Percentiles rank a stretch among this genome's conserved stretches.
Evolutionary conservation across 2,329 filamentous ascomycete genomes (phyloP).

Genomic region (Dactylellina parvicollis): DNA sequence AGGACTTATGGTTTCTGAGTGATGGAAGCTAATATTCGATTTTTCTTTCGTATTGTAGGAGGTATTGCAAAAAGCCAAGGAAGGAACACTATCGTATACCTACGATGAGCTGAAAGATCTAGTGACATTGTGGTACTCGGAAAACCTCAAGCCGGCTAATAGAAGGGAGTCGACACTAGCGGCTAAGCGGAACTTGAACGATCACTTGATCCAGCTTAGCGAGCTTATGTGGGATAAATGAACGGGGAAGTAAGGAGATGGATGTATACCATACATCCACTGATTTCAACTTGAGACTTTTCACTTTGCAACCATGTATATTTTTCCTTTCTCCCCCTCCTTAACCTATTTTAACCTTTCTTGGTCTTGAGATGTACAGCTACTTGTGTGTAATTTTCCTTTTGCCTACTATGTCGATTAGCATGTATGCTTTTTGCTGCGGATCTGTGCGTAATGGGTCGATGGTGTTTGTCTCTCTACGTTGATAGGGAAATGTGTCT

Average conservation of each 20-base stretch:
- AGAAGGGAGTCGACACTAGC: slow-evolving; percentile 74
- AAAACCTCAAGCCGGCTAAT: slow-evolving; percentile 69
- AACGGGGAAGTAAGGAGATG: not conserved
- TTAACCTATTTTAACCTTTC: not conserved
- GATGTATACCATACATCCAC: too few species aligned
- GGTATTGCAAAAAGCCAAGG: slow-evolving; percentile 57
- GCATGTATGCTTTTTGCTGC: slow-evolving; percentile 29
- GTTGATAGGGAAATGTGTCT: not conserved
- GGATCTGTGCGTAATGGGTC: not conserved
- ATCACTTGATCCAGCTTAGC: slow-evolving; percentile 74
- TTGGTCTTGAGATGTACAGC: not conserved
- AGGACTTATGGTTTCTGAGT: not conserved
- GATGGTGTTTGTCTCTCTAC: not conserved
- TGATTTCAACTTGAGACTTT: too few species aligned
- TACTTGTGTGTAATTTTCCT: not conserved
- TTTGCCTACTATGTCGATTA: slow-evolving; percentile 15
- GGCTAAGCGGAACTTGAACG: slow-evolving; percentile 75
- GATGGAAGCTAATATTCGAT: not conserved
- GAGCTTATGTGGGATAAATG: slow-evolving; percentile 76
- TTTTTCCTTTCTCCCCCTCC: not conserved
- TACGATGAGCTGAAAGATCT: slow-evolving; percentile 75
- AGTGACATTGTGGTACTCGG: slow-evolving; percentile 74
- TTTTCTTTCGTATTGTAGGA: slow-evolving; percentile 30
- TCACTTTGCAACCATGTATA: too few species aligned
- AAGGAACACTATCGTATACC: slow-evolving; percentile 64